Evolutionary conservation across 2,329 filamentous ascomycete genomes (phyloP).

Genomic region (Ophiostoma piceae): DNA sequence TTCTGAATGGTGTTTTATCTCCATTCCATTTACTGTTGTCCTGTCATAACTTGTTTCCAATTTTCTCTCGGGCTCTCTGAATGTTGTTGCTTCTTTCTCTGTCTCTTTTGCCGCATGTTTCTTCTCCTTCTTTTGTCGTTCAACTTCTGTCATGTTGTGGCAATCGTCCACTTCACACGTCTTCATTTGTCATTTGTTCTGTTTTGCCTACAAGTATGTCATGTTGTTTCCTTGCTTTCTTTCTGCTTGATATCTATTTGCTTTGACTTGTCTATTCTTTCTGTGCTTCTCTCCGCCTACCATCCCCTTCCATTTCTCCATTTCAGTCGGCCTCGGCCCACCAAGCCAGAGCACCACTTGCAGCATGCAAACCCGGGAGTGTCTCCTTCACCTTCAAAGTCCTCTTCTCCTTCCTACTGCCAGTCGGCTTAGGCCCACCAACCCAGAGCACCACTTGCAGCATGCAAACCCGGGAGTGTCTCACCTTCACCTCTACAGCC

Average conservation of each 20-base stretch:
- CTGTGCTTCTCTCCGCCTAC: not conserved
- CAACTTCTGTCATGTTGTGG: too few relatives aligned
- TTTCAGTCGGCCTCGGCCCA: not conserved
- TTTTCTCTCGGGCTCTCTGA: too few relatives aligned
- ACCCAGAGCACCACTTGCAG: not conserved
- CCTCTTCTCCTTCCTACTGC: not conserved
- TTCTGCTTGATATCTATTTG: not conserved
- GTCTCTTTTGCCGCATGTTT: too few relatives aligned
- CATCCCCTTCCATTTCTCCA: not conserved
- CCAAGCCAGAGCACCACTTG: not conserved
- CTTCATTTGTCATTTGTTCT: too few relatives aligned
- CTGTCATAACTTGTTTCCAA: too few relatives aligned
- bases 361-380: not conserved
- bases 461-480: not conserved
- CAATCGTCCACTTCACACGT: too few relatives aligned
- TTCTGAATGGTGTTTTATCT: too few relatives aligned
- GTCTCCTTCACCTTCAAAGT: not conserved
- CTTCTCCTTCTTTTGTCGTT: too few relatives aligned
- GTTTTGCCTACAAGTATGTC: not conserved
- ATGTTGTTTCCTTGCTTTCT: too few relatives aligned
- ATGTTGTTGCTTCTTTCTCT: too few relatives aligned
- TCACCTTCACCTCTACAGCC: not conserved
- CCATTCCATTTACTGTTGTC: too few relatives aligned
- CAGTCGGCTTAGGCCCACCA: not conserved
- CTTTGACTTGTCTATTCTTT: not conserved